Conservation (phyloP, 1,284 basidiomycete species). For the Neolentinus lepideus region DNA sequence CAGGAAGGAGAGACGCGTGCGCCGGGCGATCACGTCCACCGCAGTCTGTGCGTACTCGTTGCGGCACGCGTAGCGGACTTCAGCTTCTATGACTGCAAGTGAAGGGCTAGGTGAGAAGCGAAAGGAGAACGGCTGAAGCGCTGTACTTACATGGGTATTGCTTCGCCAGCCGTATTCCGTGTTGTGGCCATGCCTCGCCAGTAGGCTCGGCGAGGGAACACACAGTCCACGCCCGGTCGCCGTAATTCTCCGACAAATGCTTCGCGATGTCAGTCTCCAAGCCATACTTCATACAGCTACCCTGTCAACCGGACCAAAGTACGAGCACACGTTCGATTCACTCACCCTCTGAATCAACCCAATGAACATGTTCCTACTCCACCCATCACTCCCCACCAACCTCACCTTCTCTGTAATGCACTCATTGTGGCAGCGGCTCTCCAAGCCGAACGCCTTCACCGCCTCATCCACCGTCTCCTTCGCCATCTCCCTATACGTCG, state of each 20-base stretch:
- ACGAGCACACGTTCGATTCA: no score
- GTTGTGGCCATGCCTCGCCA: constrained; percentile 77
- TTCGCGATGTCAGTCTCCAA: constrained; percentile 90
- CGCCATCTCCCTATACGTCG: constrained; percentile 95
- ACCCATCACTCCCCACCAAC: constrained; percentile 90
- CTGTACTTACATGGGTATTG: constrained; percentile 71
- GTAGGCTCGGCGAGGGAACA: constrained; percentile 78
- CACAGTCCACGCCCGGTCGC: constrained; percentile 95
- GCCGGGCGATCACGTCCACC: constrained; percentile 88
- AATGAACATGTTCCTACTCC: constrained; percentile 97
- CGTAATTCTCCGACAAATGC: constrained; percentile 91
- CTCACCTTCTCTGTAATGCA: constrained; percentile 82
- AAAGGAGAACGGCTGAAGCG: background rate
- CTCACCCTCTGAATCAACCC: constrained; percentile 84
- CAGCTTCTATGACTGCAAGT: constrained; percentile 77
- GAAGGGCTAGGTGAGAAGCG: constrained; percentile 1
- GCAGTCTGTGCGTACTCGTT: constrained; percentile 91
- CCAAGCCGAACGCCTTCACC: constrained; percentile 69
- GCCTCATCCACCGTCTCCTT: constrained; percentile 92
- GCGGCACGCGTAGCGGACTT: constrained; percentile 85
- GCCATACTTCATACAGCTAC: no score
- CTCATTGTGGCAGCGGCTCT: constrained; percentile 46
- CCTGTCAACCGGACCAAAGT: no score
- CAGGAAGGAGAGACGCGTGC: constrained; percentile 89
- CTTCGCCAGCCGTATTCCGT: constrained; percentile 72